Evolutionary conservation across 768 basidiomycete species (phyloP).

Genomic region (Collybia nuda): DNA sequence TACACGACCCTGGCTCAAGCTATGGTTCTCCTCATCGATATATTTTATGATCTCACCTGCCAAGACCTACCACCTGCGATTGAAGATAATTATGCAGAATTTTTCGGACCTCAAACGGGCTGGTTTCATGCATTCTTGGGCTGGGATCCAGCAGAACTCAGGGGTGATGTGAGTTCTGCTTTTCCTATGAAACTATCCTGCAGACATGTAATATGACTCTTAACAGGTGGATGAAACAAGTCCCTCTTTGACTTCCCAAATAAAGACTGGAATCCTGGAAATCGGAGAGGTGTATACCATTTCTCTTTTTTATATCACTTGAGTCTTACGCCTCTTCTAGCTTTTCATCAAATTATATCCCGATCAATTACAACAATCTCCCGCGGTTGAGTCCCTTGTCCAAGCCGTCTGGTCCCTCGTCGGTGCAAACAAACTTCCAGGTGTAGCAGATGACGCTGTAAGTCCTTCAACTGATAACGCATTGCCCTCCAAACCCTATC

Average conservation of each 20-base stretch:
- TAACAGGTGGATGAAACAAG: constrained; percentile 74
- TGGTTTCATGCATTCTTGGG: constrained; percentile 80
- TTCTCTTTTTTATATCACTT: neutral
- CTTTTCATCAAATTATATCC: constrained; percentile 83
- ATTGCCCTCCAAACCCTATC: neutral
- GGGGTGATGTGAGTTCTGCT: constrained; percentile 58
- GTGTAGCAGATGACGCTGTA: constrained; percentile 74
- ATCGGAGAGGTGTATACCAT: constrained; percentile 68
- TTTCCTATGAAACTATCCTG: constrained; percentile 5
- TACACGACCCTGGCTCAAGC: constrained; percentile 62
- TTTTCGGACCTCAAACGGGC: constrained; percentile 70
- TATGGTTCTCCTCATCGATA: constrained; percentile 76
- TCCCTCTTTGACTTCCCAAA: constrained; percentile 84
- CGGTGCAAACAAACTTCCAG: constrained; percentile 67
- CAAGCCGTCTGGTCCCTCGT: constrained; percentile 89
- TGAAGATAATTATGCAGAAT: constrained; percentile 83
- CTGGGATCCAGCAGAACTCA: constrained; percentile 74
- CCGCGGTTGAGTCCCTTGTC: constrained; percentile 73
- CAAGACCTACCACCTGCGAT: constrained; percentile 95
- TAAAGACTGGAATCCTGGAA: constrained; percentile 89
- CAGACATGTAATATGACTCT: constrained; percentile 5
- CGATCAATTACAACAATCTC: constrained; percentile 66
- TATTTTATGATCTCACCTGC: constrained; percentile 92
- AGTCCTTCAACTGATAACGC: constrained; percentile 16
- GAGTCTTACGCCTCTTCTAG: constrained; percentile 29